phyloP scores from a whole-genome alignment of 1,284 basidiomycete species.

The Cryptococcus hybrid region DNA sequence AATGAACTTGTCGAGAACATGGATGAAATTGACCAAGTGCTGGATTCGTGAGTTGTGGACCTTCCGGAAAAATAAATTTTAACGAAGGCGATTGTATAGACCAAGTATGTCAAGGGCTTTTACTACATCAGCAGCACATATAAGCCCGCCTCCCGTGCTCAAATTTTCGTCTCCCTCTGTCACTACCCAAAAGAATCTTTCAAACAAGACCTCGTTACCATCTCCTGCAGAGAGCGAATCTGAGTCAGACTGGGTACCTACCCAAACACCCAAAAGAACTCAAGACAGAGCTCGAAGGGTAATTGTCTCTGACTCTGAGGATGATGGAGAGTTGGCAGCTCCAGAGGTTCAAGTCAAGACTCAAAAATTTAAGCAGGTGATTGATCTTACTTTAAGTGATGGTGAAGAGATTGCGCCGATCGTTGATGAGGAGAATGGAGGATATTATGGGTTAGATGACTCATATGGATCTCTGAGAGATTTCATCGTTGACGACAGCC shows the following conservation, averaged over 20 bases:
- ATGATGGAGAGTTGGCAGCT: not conserved
- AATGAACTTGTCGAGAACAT: conserved; percentile 2
- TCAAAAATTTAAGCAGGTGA: not conserved
- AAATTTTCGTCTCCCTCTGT: not conserved
- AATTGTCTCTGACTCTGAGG: conserved; percentile 13
- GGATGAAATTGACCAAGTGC: conserved; percentile 5
- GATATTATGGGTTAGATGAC: conserved; percentile 27
- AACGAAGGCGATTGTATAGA: not conserved
- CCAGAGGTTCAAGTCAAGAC: not conserved
- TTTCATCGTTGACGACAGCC: conserved; percentile 45
- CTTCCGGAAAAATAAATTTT: not conserved
- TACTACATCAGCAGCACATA: too few relatives aligned
- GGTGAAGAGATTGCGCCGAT: conserved; percentile 1
- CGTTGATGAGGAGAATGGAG: conserved; percentile 5
- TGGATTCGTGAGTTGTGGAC: conserved; percentile 3
- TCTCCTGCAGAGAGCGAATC: not conserved
- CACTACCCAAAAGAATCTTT: not conserved
- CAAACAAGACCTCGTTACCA: not conserved
- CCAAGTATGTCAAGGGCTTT: too few relatives aligned
- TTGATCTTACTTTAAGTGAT: not conserved
- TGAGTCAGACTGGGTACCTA: conserved; percentile 3
- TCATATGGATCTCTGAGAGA: conserved; percentile 34
- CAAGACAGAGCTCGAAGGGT: conserved; percentile 1
- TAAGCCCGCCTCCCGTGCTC: not conserved
- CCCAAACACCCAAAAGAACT: not conserved